phyloP scores from a whole-genome alignment of 2,329 filamentous ascomycete species.

The Ceratocystis cacaofunesta region DNA sequence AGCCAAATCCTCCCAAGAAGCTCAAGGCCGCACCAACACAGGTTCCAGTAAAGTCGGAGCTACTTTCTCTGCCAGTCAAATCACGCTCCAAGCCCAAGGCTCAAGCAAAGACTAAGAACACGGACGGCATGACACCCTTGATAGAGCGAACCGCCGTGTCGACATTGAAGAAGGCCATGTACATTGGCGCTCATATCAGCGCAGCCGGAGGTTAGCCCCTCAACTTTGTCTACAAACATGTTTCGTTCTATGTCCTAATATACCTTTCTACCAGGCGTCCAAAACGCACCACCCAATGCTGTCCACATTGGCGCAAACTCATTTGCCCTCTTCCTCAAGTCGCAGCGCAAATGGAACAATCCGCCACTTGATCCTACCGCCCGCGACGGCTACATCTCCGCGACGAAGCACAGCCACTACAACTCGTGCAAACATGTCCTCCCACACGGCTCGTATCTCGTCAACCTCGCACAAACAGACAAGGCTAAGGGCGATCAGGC shows the following conservation, averaged over 20 bases:
- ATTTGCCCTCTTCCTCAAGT: conserved; percentile 91
- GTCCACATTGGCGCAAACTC: conserved; percentile 76
- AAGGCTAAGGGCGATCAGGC: conserved; percentile 67
- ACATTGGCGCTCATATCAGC: conserved; percentile 85
- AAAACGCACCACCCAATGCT: conserved; percentile 71
- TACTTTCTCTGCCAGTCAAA: conserved; percentile 9
- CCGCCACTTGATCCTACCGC: conserved; percentile 58
- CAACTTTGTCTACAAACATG: background rate
- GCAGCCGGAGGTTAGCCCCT: conserved; percentile 57
- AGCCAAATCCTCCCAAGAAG: conserved; percentile 29
- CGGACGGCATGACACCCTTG: conserved; percentile 40
- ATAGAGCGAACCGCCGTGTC: conserved; percentile 49
- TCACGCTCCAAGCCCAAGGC: conserved; percentile 8
- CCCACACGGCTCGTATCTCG: conserved; percentile 89
- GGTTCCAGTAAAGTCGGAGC: conserved; percentile 5
- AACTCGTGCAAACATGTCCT: conserved; percentile 59
- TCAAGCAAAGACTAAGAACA: conserved; percentile 26
- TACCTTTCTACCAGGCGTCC: conserved; percentile 48
- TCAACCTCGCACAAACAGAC: conserved; percentile 84
- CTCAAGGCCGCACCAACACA: conserved; percentile 23
- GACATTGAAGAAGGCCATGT: conserved; percentile 54
- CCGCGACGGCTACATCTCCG: conserved; percentile 51
- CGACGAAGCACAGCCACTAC: conserved; percentile 56
- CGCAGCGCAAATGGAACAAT: conserved; percentile 86
- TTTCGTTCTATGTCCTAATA: background rate